phyloP scores from a whole-genome alignment of 2,329 filamentous ascomycete genomes.

The Tolypocladium paradoxum region DNA sequence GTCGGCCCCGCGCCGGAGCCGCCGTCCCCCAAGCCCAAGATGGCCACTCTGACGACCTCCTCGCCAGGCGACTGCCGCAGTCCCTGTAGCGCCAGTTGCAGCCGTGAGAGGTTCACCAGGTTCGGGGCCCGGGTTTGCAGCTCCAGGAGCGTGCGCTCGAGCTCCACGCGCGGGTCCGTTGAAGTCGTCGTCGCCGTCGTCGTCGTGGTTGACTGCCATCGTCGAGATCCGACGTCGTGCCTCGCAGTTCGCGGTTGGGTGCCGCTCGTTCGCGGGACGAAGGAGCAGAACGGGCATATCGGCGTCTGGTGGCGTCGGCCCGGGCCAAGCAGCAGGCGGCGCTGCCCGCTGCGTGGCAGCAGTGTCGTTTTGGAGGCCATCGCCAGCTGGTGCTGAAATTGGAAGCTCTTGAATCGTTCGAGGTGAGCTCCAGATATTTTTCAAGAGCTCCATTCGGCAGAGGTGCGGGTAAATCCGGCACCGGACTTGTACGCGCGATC shows the following conservation, averaged over 20 bases:
- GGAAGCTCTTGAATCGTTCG: neutral
- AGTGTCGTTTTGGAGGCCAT: slow-evolving; percentile 21
- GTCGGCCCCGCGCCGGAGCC: slow-evolving; percentile 29
- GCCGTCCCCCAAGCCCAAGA: slow-evolving; percentile 36
- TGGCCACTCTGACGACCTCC: slow-evolving; percentile 48
- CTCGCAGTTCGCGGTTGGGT: slow-evolving; percentile 7
- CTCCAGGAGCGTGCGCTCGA: slow-evolving; percentile 47
- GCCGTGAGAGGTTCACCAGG: slow-evolving; percentile 55
- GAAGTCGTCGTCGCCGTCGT: slow-evolving; percentile 11
- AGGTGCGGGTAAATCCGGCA: neutral
- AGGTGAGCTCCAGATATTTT: neutral
- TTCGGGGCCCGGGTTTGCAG: slow-evolving; percentile 51
- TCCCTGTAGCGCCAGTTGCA: slow-evolving; percentile 62
- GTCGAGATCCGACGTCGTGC: slow-evolving; percentile 9
- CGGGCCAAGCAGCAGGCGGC: slow-evolving; percentile 13
- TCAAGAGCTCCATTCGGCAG: neutral
- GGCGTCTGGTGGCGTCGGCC: slow-evolving; percentile 7
- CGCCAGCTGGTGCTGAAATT: slow-evolving; percentile 5
- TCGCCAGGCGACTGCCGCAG: slow-evolving; percentile 43
- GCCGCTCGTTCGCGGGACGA: slow-evolving; percentile 9
- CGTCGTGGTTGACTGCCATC: slow-evolving; percentile 18
- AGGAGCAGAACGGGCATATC: slow-evolving; percentile 21
- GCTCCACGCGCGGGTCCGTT: slow-evolving; percentile 35
- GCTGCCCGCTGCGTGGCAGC: slow-evolving; percentile 15
- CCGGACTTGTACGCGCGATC: neutral